Conservation (phyloP, 2,329 filamentous ascomycete genomes). For the Fusarium pseudonygamai region DNA sequence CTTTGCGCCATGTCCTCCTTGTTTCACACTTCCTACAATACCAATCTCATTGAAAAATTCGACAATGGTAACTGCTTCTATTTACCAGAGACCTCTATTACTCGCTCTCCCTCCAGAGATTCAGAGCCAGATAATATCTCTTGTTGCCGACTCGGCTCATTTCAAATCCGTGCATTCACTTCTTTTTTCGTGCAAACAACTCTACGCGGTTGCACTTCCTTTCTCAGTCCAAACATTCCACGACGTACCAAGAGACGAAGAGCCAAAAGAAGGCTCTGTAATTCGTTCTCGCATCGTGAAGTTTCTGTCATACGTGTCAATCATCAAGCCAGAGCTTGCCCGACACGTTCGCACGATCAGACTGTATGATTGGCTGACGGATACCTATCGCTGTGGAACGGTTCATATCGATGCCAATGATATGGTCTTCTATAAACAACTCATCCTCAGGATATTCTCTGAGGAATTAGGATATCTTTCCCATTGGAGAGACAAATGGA, state of each 20-base stretch:
- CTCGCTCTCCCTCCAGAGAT: background rate
- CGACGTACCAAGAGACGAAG: background rate
- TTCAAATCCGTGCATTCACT: background rate
- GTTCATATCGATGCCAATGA: background rate
- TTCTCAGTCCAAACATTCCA: background rate
- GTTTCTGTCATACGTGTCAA: background rate
- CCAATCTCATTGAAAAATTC: rapidly evolving
- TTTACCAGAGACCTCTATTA: no score
- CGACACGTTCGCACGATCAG: background rate
- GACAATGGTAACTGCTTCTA: no score
- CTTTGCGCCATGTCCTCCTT: background rate
- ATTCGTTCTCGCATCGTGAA: background rate
- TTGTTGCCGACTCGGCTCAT: background rate
- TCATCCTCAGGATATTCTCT: rapidly evolving
- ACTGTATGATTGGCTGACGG: rapidly evolving
- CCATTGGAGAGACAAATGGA: rapidly evolving
- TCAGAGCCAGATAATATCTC: background rate
- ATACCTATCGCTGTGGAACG: rapidly evolving
- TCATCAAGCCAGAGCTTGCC: background rate
- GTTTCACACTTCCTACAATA: background rate
- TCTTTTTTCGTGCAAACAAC: background rate
- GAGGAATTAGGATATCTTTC: rapidly evolving
- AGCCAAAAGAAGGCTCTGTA: background rate
- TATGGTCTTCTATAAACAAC: rapidly evolving
- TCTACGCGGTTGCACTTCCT: background rate